phyloP scores from a whole-genome alignment of 208 protist species.

The Sergeia podlipaevii region DNA sequence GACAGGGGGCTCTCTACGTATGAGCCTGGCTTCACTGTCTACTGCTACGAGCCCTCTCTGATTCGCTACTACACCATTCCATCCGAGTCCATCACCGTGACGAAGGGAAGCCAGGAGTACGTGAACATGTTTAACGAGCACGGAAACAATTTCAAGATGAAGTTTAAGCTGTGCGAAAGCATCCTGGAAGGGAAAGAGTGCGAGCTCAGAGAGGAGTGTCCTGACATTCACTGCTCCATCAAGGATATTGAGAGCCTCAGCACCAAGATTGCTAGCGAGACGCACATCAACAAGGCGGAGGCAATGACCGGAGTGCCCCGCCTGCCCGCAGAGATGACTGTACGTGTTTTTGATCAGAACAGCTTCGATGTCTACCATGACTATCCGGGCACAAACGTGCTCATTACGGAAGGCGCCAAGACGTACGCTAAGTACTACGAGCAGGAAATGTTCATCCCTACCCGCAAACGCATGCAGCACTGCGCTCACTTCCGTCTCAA shows the following conservation, averaged over 20 bases:
- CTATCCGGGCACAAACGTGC: conserved; percentile 59
- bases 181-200: conserved; percentile 8
- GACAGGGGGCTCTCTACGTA: conserved; percentile 31
- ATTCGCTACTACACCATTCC: conserved; percentile 73
- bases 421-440: conserved; percentile 60
- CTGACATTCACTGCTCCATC: conserved; percentile 54
- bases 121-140: conserved; percentile 80
- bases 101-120: conserved; percentile 59
- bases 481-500: conserved; percentile 86
- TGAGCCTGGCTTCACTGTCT: conserved; percentile 51
- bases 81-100: conserved; percentile 56
- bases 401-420: conserved; percentile 66
- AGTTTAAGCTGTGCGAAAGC: conserved; percentile 61
- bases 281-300: conserved; percentile 61
- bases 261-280: conserved; percentile 30
- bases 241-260: conserved; percentile 32
- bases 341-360: conserved; percentile 85
- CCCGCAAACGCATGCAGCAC: conserved; percentile 82
- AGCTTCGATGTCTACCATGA: conserved; percentile 58
- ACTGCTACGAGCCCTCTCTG: conserved; percentile 66
- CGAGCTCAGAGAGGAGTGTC: conserved; percentile 20
- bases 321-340: conserved; percentile 52
- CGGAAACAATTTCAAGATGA: conserved; percentile 81
- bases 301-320: conserved; percentile 41
- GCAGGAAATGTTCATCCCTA: conserved; percentile 42